These are phyloP conservation scores for Magnusiomyces paraingens DNA, from an alignment of 1,139 yeast species.

Conservation along the genomic window DNA sequence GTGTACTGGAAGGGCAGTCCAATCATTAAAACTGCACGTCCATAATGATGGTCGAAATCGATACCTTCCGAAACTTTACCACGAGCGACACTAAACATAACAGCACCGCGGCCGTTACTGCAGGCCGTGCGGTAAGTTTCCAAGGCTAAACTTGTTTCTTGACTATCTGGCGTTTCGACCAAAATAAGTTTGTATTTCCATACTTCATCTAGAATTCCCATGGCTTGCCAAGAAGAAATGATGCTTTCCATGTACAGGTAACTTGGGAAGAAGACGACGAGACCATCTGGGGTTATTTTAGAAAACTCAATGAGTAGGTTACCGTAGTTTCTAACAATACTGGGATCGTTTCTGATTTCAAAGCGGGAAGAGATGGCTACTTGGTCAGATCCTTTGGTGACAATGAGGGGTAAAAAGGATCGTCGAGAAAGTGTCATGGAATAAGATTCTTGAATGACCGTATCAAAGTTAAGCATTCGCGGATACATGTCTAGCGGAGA, in stretches of 20 bases:
- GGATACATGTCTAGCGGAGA: constrained; percentile 99
- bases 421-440: constrained; percentile 92
- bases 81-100: constrained; percentile 92
- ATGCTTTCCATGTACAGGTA: constrained; percentile 96
- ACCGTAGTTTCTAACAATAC: constrained; percentile 95
- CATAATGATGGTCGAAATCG: constrained; percentile 98
- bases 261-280: constrained; percentile 96
- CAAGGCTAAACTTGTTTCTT: constrained; percentile 89
- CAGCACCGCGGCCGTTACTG: constrained; percentile 96
- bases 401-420: constrained; percentile 90
- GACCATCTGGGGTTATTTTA: constrained; percentile 94
- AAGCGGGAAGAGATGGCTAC: constrained; percentile 94
- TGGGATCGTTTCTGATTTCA: constrained; percentile 95
- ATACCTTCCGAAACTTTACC: constrained; percentile 98
- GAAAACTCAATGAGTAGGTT: constrained; percentile 86
- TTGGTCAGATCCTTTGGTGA: constrained; percentile 96
- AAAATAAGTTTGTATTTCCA: constrained; percentile 94
- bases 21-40: constrained; percentile 95
- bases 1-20: constrained; percentile 99
- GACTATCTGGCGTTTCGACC: constrained; percentile 99
- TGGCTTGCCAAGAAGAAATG: constrained; percentile 95
- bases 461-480: constrained; percentile 88
- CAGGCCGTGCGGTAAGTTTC: constrained; percentile 97
- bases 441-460: constrained; percentile 90
- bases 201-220: constrained; percentile 96